Evolutionary conservation across 2,329 filamentous ascomycete genomes (phyloP).

Genomic region (Helotiales sp.): DNA sequence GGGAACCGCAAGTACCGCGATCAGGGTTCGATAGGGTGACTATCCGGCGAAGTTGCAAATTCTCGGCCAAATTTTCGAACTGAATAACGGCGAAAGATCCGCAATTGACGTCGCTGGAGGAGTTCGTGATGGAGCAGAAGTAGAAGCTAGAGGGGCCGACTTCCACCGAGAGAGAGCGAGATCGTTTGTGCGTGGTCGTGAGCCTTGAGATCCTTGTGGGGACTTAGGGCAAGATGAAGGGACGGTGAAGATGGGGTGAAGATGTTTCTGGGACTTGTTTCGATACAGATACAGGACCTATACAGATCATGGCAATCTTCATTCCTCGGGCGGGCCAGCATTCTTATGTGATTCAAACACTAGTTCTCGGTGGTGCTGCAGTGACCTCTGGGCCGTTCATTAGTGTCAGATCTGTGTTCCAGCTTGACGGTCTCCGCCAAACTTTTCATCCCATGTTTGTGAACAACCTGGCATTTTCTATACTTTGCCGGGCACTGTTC

Average conservation of each 20-base stretch:
- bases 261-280: background rate
- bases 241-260: background rate
- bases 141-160: background rate
- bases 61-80: slow-evolving; percentile 16
- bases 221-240: background rate
- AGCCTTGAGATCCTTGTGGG: background rate
- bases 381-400: background rate
- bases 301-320: background rate
- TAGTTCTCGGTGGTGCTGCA: background rate
- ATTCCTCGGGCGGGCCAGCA: background rate
- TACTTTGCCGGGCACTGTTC: background rate
- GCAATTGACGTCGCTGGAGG: slow-evolving; percentile 10
- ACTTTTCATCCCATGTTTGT: slow-evolving; percentile 9
- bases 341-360: slow-evolving; percentile 1
- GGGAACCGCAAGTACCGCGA: slow-evolving; percentile 1
- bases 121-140: background rate
- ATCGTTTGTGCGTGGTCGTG: background rate
- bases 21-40: background rate
- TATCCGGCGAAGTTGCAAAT: slow-evolving; percentile 12
- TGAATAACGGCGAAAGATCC: slow-evolving; percentile 8
- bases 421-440: slow-evolving; percentile 12
- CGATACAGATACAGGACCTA: background rate
- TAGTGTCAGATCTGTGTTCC: slow-evolving; percentile 19
- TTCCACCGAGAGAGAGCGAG: background rate
- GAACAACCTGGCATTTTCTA: slow-evolving; percentile 13